Evolutionary conservation across 176 grass and related monocot genomes (phyloP).

Genomic region (Microstegium vimineum): DNA sequence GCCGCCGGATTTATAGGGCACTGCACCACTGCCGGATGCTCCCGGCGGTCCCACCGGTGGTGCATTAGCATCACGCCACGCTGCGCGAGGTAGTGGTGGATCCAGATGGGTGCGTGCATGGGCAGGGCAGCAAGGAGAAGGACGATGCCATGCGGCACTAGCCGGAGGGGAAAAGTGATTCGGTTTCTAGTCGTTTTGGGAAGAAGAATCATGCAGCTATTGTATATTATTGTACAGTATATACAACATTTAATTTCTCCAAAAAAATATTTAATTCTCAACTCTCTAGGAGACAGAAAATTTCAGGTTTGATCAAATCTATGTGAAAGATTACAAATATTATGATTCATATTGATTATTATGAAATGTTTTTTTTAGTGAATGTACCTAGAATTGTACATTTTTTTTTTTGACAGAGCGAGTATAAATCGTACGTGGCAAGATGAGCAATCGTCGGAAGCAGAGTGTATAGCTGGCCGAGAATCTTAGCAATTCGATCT

Average conservation of each 20-base stretch:
- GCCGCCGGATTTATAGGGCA: conserved; percentile 21
- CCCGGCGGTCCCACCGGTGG: not conserved
- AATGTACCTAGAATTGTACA: too few relatives aligned
- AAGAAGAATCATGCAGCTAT: not conserved
- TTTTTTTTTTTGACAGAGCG: too few relatives aligned
- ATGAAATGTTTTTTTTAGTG: too few relatives aligned
- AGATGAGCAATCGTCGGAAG: not conserved
- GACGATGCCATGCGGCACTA: conserved; percentile 29
- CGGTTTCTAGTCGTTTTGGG: conserved; percentile 18
- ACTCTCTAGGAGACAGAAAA: too few relatives aligned
- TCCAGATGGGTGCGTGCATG: not conserved
- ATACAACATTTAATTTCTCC: too few relatives aligned
- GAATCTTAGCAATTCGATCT: not conserved
- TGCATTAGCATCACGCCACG: conserved; percentile 26
- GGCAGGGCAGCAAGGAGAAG: not conserved
- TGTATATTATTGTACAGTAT: too few relatives aligned
- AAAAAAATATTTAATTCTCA: too few relatives aligned
- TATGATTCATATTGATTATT: too few relatives aligned
- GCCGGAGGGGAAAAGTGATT: conserved; percentile 7
- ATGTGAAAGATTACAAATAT: too few relatives aligned
- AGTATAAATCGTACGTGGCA: too few relatives aligned
- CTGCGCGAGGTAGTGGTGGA: not conserved
- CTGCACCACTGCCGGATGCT: not conserved
- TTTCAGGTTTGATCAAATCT: too few relatives aligned
- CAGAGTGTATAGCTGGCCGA: not conserved